Evolutionary conservation across 2,329 filamentous ascomycete genomes (phyloP), one percentile per base, ranked within the genome.

Genomic region (Magnaporthales sp.): DNA sequence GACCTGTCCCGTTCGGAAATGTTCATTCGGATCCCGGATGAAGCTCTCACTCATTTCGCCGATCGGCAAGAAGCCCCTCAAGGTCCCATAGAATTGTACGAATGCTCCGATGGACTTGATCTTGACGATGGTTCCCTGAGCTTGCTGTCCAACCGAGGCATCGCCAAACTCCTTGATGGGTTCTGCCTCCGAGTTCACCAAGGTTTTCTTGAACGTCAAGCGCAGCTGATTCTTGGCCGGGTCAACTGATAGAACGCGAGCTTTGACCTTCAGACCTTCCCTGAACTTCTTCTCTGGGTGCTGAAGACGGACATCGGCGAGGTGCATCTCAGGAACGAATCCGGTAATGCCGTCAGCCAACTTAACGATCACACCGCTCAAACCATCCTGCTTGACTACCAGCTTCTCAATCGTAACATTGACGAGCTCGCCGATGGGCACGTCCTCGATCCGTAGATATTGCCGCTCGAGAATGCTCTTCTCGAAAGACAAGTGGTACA

Each of bases 1-100:
- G 1, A 96, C 94, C 76, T 99, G 95, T 0, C 95, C 96, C 60
- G 88, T 79, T 46, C 90, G 88, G 80, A 99, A 99, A 77, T 98
- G 93, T 73, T 96, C 89, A 62, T 86, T 87, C 4, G 95, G 93
- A 73, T 97, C 91, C 71, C 90, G 86, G 73, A 99, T 97, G 74
- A 90, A 97, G 11, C 93, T 93, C 76, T 99, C 95, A 75, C 95
- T 98, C 95, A 99, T 99, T 78, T 99, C 94, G 1, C 91, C 91
- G 0, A 96, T 89, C 2, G 95, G 95, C 66, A 99, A 83, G 80
- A 96, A 99, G 9, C 91, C 96, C 70, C 88, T 87, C 24, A 99
- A 82, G 9, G 83, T 79, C 22, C 92, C 92, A 73, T 96, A 99
- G 78, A 98, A 99, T 74, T 96, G 92, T 66, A 99, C 90, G 22